Evolutionary conservation across 208 protist species (phyloP).

Genomic region (Crithidia mellificae): DNA sequence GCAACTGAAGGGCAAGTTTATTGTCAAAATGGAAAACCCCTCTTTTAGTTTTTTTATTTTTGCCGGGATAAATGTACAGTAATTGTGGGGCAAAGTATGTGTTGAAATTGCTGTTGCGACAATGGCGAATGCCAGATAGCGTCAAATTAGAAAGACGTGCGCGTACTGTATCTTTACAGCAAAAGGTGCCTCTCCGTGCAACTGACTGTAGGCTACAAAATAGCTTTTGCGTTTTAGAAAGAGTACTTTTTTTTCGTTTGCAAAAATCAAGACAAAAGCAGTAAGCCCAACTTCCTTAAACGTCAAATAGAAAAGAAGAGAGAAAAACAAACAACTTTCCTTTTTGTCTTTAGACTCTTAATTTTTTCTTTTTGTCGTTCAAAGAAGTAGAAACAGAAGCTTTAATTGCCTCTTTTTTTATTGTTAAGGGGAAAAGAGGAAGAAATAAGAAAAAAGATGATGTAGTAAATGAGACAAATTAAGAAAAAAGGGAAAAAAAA

Average conservation of each 20-base stretch:
- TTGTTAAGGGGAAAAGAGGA: neutral
- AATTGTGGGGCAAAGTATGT: too few relatives aligned
- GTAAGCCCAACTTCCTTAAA: neutral
- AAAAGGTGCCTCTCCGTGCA: too few relatives aligned
- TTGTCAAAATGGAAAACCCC: neutral
- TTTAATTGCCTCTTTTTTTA: too few relatives aligned
- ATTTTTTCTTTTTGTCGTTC: too few relatives aligned
- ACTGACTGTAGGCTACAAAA: too few relatives aligned
- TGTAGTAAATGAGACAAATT: neutral
- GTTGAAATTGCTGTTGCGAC: too few relatives aligned
- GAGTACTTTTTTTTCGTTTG: neutral
- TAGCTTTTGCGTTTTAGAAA: too few relatives aligned
- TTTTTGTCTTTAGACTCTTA: neutral
- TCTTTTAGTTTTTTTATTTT: conserved; percentile 1
- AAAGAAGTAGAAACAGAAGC: too few relatives aligned
- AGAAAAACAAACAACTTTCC: neutral
- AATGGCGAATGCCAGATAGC: too few relatives aligned
- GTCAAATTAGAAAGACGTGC: too few relatives aligned
- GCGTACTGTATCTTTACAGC: neutral
- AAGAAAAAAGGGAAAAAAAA: neutral
- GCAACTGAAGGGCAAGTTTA: too few relatives aligned
- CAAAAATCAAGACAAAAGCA: neutral
- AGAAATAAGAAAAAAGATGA: neutral
- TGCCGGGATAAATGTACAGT: too few relatives aligned
- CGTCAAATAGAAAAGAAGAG: neutral